Evolutionary conservation across 2,329 filamentous ascomycete species (phyloP), one percentile per base, ranked within the genome.

Genomic region (Harringtonia lauricola): DNA sequence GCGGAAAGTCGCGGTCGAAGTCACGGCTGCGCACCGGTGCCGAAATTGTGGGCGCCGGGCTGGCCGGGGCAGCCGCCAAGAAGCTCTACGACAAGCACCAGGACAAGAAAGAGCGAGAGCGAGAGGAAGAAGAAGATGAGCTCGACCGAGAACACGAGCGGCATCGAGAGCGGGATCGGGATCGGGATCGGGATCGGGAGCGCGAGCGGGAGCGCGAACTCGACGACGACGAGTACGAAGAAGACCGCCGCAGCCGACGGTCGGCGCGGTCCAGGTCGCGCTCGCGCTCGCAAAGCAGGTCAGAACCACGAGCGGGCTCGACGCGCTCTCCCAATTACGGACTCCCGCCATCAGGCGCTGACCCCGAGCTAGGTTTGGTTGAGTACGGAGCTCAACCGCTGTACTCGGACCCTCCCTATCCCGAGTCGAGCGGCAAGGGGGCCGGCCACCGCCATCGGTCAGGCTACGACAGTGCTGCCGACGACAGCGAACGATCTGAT

Each of bases 281-380:
- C 31, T 50, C 50, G 8, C 47, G 49, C 34, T 51, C 50, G 41
- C 52, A 54, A 44, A 52, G 45, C 47, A 52, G 50, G 47, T 59
- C 58, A 59, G 57, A 39, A 22, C 18, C 24, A 33, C 36, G 37
- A 13, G 22, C 54, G 26, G 43, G 41, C 39, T 33, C 53, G 47
- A 42, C 47, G 59, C 60, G 65, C 64, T 63, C 61, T 60, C 63
- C 67, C 63, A 67, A 68, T 54, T 67, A 71, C 59, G 50, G 51
- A 22, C 41, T 38, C 39, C 39, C 56, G 42, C 39, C 58, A 59
- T 35, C 49, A 29, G 41, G 39, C 36, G 47, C 72, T 79, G 76
- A 80, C 74, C 71, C 69, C 66, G 74, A 79, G 65, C 65, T 80
- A 77, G 77, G 76, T 65, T 69, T 80, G 69, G 74, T 81, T 71